Evolutionary conservation across 1,284 basidiomycete genomes (phyloP), one percentile per base, ranked within the genome.

Genomic region (Schizophyllum amplum): DNA sequence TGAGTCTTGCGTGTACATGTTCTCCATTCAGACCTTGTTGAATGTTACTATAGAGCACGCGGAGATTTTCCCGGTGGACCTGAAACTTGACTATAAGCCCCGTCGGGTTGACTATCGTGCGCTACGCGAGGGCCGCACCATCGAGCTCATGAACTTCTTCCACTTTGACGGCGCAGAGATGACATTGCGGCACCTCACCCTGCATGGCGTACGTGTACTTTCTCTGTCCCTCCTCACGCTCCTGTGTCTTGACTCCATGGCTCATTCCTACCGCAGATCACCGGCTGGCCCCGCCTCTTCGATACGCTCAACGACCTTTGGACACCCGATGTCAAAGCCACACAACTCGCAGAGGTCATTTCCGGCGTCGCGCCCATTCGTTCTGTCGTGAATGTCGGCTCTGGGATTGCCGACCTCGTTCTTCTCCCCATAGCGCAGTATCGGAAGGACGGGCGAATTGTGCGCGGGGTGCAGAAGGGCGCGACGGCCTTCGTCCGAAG

Each of bases 131-230:
- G 97, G 97, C 13, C 84, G 82, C 68, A 94, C 94, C 0, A 96
- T 97, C 60, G 97, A 99, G 69, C 74, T 99, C 57, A 98, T 99
- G 96, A 99, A 99, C 70, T 98, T 99, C 69, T 99, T 99, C 86
- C 95, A 98, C 71, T 99, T 99, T 65, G 96, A 99, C 65, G 96
- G 93, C 0, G 91, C 96, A 2, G 96, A 98, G 71, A 98, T 99
- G 93, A 96, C 94, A 0, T 73, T 99, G 54, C 81, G 96, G 54
- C 94, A 97, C 67, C 87, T 98, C 59, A 94, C 92, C 15, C 69
- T 98, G 23, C 85, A 88, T 55, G 97, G 96, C 17, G 92, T 95
- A 71, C 67, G 91, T 78, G 15, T 33, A 27, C 7, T 25, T 56
- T 51, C 58, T 17, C 25, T 54, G 33, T 24, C 24, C 42, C 55